Percentiles rank a stretch among this genome's conserved stretches.
Conservation (phyloP, 305 asterid genomes). For the Rubia balearica region DNA sequence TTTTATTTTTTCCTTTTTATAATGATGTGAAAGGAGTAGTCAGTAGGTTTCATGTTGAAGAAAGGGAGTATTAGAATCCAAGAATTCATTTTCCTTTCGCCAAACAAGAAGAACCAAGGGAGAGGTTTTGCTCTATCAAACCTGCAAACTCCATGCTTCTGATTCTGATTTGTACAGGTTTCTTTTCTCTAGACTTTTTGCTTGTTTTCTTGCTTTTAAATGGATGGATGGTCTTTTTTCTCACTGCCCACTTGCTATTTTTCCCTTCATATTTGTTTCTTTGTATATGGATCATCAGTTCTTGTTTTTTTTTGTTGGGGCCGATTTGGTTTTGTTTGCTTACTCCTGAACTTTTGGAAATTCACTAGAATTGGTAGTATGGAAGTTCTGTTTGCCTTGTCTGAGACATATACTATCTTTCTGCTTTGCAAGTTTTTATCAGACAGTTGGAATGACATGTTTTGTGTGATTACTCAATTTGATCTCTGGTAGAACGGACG, state of each 20-base stretch:
- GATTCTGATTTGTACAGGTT: conserved; percentile 10
- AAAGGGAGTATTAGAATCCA: conserved; percentile 9
- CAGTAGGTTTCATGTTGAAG: conserved; percentile 13
- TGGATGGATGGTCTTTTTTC: not conserved
- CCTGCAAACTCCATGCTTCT: not conserved
- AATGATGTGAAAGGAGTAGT: conserved; percentile 16
- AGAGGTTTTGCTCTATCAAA: conserved; percentile 6
- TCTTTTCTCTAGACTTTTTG: conserved; percentile 4
- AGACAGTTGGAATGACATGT: not conserved
- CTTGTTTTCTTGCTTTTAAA: not conserved
- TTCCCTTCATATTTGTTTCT: not conserved
- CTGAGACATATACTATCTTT: not conserved
- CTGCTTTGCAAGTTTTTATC: not conserved
- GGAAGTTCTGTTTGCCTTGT: not conserved
- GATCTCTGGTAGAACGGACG: not conserved
- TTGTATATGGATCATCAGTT: not conserved
- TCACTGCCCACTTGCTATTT: not conserved
- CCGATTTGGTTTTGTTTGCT: not conserved
- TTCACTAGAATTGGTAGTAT: not conserved
- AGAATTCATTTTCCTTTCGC: conserved; percentile 11
- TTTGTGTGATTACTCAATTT: not conserved
- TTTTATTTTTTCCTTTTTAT: not conserved
- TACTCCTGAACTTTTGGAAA: conserved; percentile 6
- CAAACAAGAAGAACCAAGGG: conserved; percentile 22
- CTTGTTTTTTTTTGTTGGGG: not conserved